These are phyloP conservation scores for Tricholoma flavovirens DNA, from an alignment of 768 basidiomycete species.

Conservation along the genomic window DNA sequence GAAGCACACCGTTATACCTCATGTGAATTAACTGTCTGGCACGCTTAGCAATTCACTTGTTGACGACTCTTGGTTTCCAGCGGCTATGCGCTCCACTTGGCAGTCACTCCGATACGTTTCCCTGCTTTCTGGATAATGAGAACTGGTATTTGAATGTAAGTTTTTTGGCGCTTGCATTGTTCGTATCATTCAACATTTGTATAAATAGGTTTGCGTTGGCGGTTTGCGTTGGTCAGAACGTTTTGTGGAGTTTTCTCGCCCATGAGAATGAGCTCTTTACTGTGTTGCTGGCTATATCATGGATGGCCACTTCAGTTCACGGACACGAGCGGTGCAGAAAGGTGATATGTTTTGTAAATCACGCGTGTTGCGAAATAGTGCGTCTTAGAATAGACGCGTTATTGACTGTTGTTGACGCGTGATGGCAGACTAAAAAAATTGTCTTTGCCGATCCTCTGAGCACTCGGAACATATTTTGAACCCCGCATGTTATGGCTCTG, in stretches of 20 bases:
- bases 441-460: too few species aligned
- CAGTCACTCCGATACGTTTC: not conserved
- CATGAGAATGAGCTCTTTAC: not conserved
- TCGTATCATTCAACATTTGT: not conserved
- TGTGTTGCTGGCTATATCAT: too few species aligned
- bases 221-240: not conserved
- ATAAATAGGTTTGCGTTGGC: not conserved
- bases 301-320: too few species aligned
- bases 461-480: too few species aligned
- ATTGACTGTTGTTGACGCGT: too few species aligned
- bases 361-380: too few species aligned
- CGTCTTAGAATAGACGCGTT: too few species aligned
- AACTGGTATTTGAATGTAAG: not conserved
- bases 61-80: not conserved
- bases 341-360: too few species aligned
- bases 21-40: constrained; percentile 22
- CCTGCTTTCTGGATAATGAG: not conserved
- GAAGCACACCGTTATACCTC: constrained; percentile 32
- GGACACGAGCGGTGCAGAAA: too few species aligned
- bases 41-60: not conserved
- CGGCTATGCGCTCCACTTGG: not conserved
- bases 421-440: too few species aligned
- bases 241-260: not conserved
- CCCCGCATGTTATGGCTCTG: too few species aligned
- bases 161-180: not conserved